Evolutionary conservation across 139 green algal genomes (phyloP).

Genomic region (Closterium sp.): DNA sequence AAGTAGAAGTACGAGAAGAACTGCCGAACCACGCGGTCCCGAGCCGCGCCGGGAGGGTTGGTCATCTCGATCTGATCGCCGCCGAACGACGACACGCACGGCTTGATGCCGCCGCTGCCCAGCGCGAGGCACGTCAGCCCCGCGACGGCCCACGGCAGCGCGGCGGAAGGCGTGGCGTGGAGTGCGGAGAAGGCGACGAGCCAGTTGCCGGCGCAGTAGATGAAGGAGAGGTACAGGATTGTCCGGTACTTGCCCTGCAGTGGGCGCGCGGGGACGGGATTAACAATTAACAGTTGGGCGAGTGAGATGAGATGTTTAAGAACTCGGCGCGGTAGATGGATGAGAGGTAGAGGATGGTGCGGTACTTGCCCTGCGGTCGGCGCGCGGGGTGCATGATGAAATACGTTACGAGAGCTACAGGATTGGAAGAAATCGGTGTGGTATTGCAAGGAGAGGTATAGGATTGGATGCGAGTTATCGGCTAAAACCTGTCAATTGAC

Average conservation of each 20-base stretch:
- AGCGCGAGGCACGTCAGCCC: conserved; percentile 84
- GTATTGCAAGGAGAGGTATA: too few relatives aligned
- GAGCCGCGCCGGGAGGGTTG: not conserved
- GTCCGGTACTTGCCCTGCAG: conserved; percentile 88
- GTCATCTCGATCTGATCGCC: conserved; percentile 86
- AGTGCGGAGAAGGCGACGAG: conserved; percentile 44
- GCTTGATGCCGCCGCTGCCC: conserved; percentile 96
- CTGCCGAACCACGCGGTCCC: conserved; percentile 65
- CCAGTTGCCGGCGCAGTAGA: conserved; percentile 80
- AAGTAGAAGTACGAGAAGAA: conserved; percentile 99
- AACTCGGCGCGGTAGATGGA: too few relatives aligned
- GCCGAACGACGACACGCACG: conserved; percentile 94
- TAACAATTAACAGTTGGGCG: too few relatives aligned
- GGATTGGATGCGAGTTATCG: too few relatives aligned
- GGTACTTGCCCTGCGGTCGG: too few relatives aligned
- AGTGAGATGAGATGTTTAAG: too few relatives aligned
- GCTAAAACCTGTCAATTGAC: too few relatives aligned
- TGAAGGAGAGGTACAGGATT: conserved; percentile 87
- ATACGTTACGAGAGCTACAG: too few relatives aligned
- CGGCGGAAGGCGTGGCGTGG: not conserved
- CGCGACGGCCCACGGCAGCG: conserved; percentile 21
- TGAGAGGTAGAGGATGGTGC: too few relatives aligned
- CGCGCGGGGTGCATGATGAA: too few relatives aligned
- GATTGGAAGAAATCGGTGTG: too few relatives aligned
- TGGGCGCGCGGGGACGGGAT: too few relatives aligned